Conservation (phyloP, 306 rosid species). For the Begonia fuchsioides region DNA sequence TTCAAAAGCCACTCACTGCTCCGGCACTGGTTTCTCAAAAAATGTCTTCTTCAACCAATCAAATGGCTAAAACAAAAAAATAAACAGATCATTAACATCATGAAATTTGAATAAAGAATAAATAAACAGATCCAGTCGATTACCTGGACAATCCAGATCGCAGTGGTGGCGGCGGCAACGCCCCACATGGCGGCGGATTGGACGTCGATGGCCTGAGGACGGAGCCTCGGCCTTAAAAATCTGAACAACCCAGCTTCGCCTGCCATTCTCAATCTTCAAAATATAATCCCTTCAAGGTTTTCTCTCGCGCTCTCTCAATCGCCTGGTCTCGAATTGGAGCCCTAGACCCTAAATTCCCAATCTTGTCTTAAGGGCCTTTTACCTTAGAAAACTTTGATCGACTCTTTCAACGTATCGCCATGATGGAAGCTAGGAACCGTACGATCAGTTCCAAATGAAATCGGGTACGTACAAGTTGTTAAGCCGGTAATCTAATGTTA, state of each 20-base stretch:
- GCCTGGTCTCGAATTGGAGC: too few relatives aligned
- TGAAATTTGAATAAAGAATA: background rate
- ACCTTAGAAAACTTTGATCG: too few relatives aligned
- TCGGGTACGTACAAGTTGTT: too few relatives aligned
- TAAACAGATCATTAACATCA: background rate
- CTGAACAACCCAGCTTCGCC: slow-evolving; percentile 14
- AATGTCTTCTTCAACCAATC: slow-evolving; percentile 72
- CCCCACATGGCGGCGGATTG: slow-evolving; percentile 82
- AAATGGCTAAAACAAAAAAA: slow-evolving; percentile 49
- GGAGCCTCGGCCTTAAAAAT: slow-evolving; percentile 23
- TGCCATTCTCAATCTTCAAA: slow-evolving; percentile 4
- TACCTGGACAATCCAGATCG: slow-evolving; percentile 10
- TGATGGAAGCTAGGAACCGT: too few relatives aligned
- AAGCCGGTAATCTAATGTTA: too few relatives aligned
- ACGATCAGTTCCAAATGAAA: too few relatives aligned
- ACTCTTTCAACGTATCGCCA: too few relatives aligned
- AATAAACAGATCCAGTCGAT: background rate
- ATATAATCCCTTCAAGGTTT: background rate
- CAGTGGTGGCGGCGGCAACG: slow-evolving; percentile 36
- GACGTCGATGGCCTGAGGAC: slow-evolving; percentile 36
- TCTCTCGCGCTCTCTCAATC: slow-evolving; percentile 3
- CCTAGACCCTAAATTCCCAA: too few relatives aligned
- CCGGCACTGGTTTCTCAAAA: slow-evolving; percentile 58
- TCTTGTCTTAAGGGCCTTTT: too few relatives aligned
- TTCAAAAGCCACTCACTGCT: slow-evolving; percentile 3